Evolutionary conservation across 768 basidiomycete genomes (phyloP).

Genomic region (Leccinum obscurum): DNA sequence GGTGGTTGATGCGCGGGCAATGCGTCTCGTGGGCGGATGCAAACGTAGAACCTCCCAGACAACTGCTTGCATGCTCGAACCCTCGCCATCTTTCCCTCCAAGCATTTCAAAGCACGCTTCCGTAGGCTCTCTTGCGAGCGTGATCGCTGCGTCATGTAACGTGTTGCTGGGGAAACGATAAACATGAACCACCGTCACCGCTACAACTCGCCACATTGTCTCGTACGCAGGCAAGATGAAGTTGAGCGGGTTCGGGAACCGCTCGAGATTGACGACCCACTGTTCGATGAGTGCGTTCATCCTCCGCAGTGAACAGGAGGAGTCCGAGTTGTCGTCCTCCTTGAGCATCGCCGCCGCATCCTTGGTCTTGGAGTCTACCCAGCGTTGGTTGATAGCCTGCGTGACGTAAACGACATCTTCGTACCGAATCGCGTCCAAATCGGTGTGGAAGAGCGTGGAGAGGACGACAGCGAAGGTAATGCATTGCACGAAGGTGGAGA

Average conservation of each 20-base stretch:
- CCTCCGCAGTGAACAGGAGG: conserved; percentile 27
- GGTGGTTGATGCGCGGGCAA: conserved; percentile 15
- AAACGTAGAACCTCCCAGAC: conserved; percentile 31
- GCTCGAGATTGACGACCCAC: conserved; percentile 39
- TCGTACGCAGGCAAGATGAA: conserved; percentile 63
- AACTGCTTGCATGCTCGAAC: conserved; percentile 25
- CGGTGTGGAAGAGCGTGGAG: conserved; percentile 38
- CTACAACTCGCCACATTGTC: conserved; percentile 64
- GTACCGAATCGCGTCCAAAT: conserved; percentile 29
- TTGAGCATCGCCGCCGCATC: conserved; percentile 9
- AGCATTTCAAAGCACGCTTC: conserved; percentile 21
- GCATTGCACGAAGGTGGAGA: conserved; percentile 43
- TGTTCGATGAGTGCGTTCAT: conserved; percentile 30
- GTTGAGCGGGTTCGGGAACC: conserved; percentile 42
- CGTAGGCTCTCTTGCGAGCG: conserved; percentile 24
- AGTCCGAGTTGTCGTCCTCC: conserved; percentile 6
- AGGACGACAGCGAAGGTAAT: conserved; percentile 46
- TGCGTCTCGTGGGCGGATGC: conserved; percentile 29
- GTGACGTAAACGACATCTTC: conserved; percentile 43
- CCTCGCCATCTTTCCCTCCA: conserved; percentile 8
- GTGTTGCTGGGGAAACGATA: conserved; percentile 27
- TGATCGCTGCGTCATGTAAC: conserved; percentile 25
- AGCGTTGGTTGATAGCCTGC: conserved; percentile 36
- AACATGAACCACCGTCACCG: conserved; percentile 39
- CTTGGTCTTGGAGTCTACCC: conserved; percentile 26